A percentile compares a stretch with the other conserved stretches of the same genome.
Evolutionary conservation across 2,329 filamentous ascomycete genomes (phyloP).

Genomic region (Stenocarpella maydis): DNA sequence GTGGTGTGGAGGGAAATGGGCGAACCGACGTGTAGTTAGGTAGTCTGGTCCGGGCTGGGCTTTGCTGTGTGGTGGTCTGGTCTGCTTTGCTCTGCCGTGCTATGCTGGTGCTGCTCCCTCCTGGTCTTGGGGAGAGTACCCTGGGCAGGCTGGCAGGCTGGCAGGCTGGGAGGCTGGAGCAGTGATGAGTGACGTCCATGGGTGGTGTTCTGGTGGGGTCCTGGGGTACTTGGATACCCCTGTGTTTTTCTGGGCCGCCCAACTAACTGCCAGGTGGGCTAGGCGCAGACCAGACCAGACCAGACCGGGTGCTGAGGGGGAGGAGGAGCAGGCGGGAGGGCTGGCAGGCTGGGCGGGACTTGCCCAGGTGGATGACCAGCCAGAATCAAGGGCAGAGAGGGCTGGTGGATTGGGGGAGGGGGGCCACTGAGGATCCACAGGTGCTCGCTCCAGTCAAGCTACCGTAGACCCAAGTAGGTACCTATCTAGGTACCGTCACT

Average conservation of each 20-base stretch:
- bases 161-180: constrained; percentile 11
- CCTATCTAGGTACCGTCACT: too few species aligned
- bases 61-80: background rate
- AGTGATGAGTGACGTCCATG: constrained; percentile 22
- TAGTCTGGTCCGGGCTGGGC: background rate
- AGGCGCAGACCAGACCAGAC: constrained; percentile 26
- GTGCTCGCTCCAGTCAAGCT: constrained; percentile 6
- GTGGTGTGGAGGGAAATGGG: constrained; percentile 25
- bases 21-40: constrained; percentile 12
- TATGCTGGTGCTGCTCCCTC: background rate
- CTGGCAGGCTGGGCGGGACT: background rate
- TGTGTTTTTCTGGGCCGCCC: constrained; percentile 23
- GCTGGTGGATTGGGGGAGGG: constrained; percentile 2
- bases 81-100: background rate
- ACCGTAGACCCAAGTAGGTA: background rate
- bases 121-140: constrained; percentile 2
- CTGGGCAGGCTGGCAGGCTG: background rate
- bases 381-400: constrained; percentile 5
- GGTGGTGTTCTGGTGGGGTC: background rate
- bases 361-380: constrained; percentile 2
- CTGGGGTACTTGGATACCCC: constrained; percentile 25
- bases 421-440: constrained; percentile 1
- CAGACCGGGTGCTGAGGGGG: constrained; percentile 15
- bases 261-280: constrained; percentile 21
- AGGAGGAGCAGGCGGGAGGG: background rate